Conservation (phyloP, 2,329 filamentous ascomycete genomes). For the Beauveria australis region DNA sequence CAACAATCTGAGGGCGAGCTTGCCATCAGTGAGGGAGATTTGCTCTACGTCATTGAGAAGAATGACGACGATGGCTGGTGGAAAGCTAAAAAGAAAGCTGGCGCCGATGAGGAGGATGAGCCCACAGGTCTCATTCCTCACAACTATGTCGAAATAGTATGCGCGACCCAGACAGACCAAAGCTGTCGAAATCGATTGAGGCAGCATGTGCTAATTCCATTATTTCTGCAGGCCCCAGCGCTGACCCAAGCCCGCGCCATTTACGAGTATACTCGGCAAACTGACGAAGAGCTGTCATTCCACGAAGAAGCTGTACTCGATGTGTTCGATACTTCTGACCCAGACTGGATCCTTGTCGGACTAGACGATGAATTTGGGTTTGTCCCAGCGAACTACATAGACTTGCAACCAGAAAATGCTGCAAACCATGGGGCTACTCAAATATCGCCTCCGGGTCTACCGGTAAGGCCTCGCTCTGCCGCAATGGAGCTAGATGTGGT, state of each 20-base stretch:
- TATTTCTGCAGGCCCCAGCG: constrained; percentile 49
- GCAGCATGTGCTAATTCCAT: constrained; percentile 3
- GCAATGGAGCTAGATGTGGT: constrained; percentile 27
- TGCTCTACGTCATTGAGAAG: constrained; percentile 84
- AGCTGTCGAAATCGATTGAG: not conserved
- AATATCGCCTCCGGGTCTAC: constrained; percentile 34
- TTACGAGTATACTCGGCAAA: constrained; percentile 97
- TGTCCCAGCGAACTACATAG: constrained; percentile 92
- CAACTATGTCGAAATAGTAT: constrained; percentile 90
- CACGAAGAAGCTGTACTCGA: constrained; percentile 75
- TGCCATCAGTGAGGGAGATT: constrained; percentile 73
- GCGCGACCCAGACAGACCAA: not conserved
- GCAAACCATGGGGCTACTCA: constrained; percentile 31
- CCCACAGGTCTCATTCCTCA: constrained; percentile 83
- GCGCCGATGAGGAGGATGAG: constrained; percentile 78
- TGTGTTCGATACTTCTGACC: constrained; percentile 85
- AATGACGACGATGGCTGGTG: constrained; percentile 77
- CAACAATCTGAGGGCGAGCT: constrained; percentile 84
- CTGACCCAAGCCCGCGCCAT: constrained; percentile 73
- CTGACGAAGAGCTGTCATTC: constrained; percentile 95
- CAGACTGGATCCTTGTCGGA: constrained; percentile 93
- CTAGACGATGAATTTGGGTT: constrained; percentile 83
- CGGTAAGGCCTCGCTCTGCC: constrained; percentile 30
- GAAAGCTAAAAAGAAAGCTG: constrained; percentile 89
- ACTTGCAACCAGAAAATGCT: constrained; percentile 47